phyloP scores from a whole-genome alignment of 352 stramenopile genomes.

The Globisporangium radiosum region DNA sequence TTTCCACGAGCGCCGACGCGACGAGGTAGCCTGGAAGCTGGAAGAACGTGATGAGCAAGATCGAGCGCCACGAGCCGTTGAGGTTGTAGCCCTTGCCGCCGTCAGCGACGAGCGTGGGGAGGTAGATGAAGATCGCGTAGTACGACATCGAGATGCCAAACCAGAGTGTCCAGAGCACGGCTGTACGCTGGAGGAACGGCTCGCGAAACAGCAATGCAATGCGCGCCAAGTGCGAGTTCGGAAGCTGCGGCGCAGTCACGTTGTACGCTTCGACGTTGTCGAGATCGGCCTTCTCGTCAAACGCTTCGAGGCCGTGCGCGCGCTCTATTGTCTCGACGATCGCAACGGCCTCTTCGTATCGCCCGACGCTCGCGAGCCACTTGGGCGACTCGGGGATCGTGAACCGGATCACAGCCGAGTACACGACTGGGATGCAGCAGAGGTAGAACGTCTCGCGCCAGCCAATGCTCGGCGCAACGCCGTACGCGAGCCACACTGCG shows the following conservation, averaged over 20 bases:
- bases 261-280: slow-evolving; percentile 14
- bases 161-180: slow-evolving; percentile 62
- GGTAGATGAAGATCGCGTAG: slow-evolving; percentile 64
- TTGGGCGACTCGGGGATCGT: slow-evolving; percentile 62
- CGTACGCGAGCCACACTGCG: slow-evolving; percentile 43
- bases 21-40: slow-evolving; percentile 59
- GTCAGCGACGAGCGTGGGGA: slow-evolving; percentile 35
- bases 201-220: slow-evolving; percentile 46
- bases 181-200: slow-evolving; percentile 46
- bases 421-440: slow-evolving; percentile 44
- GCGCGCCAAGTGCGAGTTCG: slow-evolving; percentile 40
- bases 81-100: slow-evolving; percentile 53
- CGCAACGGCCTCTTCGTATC: slow-evolving; percentile 45
- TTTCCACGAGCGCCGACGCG: slow-evolving; percentile 43
- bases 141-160: slow-evolving; percentile 65
- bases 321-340: slow-evolving; percentile 57
- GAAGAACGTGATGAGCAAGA: slow-evolving; percentile 56
- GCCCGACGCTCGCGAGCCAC: slow-evolving; percentile 60
- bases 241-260: slow-evolving; percentile 17
- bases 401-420: slow-evolving; percentile 40
- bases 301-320: slow-evolving; percentile 31
- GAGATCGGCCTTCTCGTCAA: slow-evolving; percentile 32
- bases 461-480: slow-evolving; percentile 35
- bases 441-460: slow-evolving; percentile 61
- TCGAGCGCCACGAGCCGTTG: slow-evolving; percentile 40